Percentiles rank a stretch among this genome's conserved stretches.
phyloP scores from a whole-genome alignment of 2,329 filamentous ascomycete genomes.

The Pseudogymnoascus sp. region DNA sequence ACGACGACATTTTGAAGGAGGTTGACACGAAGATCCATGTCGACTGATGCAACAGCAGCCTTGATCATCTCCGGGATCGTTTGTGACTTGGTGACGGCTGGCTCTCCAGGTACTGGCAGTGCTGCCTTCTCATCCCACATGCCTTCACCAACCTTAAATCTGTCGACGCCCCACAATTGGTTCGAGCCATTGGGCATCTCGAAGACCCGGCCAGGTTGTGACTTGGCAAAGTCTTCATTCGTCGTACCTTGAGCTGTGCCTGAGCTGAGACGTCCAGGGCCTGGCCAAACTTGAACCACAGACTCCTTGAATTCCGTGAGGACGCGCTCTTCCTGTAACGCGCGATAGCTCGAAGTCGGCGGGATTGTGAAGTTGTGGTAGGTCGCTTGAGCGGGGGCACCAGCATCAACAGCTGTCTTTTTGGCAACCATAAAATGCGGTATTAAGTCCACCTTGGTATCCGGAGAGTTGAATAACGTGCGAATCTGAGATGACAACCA shows the following conservation, averaged over 20 bases:
- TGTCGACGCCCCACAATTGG: slow-evolving; percentile 83
- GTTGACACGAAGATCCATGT: slow-evolving; percentile 78
- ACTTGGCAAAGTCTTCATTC: slow-evolving; percentile 68
- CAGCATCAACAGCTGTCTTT: slow-evolving; percentile 83
- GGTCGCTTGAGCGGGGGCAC: slow-evolving; percentile 66
- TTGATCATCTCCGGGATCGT: slow-evolving; percentile 79
- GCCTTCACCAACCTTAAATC: slow-evolving; percentile 77
- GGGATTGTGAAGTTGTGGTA: slow-evolving; percentile 59
- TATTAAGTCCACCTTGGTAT: slow-evolving; percentile 63
- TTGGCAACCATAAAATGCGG: slow-evolving; percentile 83
- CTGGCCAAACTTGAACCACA: slow-evolving; percentile 87
- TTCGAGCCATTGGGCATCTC: slow-evolving; percentile 97
- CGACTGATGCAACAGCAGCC: slow-evolving; percentile 66
- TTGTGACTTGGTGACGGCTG: slow-evolving; percentile 55
- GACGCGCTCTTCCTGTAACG: slow-evolving; percentile 83
- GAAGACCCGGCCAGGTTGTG: slow-evolving; percentile 73
- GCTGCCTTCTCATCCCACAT: slow-evolving; percentile 83
- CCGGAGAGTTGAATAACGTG: slow-evolving; percentile 60
- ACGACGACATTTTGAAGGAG: slow-evolving; percentile 86
- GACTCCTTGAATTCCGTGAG: slow-evolving; percentile 96
- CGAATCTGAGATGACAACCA: slow-evolving; percentile 87
- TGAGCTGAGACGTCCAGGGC: slow-evolving; percentile 56
- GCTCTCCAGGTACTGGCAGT: slow-evolving; percentile 39
- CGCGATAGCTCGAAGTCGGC: slow-evolving; percentile 62
- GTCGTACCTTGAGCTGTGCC: slow-evolving; percentile 41